Evolutionary conservation across 352 stramenopile genomes (phyloP), one percentile per base, ranked within the genome.

Genomic region (Phytophthora capsici): DNA sequence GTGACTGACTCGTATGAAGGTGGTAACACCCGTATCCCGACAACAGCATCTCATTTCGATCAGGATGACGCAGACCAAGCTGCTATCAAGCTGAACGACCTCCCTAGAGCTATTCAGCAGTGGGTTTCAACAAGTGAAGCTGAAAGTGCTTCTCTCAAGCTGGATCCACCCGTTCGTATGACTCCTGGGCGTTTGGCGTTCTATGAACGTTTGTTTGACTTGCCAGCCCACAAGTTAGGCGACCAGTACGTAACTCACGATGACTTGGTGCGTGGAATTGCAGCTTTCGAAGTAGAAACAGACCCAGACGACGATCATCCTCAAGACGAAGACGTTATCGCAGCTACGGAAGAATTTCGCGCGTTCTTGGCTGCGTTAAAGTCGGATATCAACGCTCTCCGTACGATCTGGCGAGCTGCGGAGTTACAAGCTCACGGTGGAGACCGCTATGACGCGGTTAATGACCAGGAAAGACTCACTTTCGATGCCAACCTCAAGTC

Each of bases 401-500:
- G 82, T 1, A 79, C 67, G 0, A 75, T 94, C 19, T 94, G 86
- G 86, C 75, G 71, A 10, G 86, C 84, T 2, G 86, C 81, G 22
- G 80, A 94, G 61, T 68, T 94, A 1, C 83, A 87, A 45, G 84
- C 73, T 5, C 71, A 82, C 14, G 78, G 63, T 6, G 30, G 56
- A 4, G 60, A 78, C 23, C 51, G 41, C 32, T 16, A 28, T 13
- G 69, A 81, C 37, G 23, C 71, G n/a, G 62, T 69, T 5, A 57
- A 43, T 45, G 50, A 65, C 34, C 77, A 87, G 54, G 63, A 70
- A 37, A 50, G 58, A 23, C 75, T 91, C 3, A 89, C 82, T 4
- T 93, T 91, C n/a, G 82, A 89, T 26, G 73, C 84, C 0, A 88
- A 89, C 43, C 64, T 91, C 37, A 87, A 86, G 52, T 88, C 81